A percentile compares a stretch with the other conserved stretches of the same genome.
phyloP scores from a whole-genome alignment of 2,329 filamentous ascomycete genomes.

The Clonostachys byssicola region DNA sequence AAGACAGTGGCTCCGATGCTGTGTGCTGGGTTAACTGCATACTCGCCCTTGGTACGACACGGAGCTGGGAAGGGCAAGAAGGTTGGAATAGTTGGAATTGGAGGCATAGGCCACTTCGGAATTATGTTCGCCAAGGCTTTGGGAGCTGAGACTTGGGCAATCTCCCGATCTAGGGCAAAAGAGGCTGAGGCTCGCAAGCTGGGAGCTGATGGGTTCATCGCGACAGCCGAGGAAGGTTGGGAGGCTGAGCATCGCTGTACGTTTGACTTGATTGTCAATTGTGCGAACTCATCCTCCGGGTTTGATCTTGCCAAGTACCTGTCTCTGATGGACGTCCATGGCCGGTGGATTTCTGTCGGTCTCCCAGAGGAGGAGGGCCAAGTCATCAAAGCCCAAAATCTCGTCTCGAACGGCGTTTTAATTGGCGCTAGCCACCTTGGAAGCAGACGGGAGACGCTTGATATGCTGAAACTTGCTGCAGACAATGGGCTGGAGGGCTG shows the following conservation, averaged over 20 bases:
- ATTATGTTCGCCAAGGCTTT: slow-evolving; percentile 62
- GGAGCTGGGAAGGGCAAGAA: slow-evolving; percentile 71
- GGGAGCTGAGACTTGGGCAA: slow-evolving; percentile 53
- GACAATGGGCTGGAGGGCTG: slow-evolving; percentile 47
- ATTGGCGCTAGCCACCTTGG: slow-evolving; percentile 36
- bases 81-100: slow-evolving; percentile 66
- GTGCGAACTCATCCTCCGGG: slow-evolving; percentile 35
- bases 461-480: slow-evolving; percentile 49
- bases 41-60: slow-evolving; percentile 69
- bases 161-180: slow-evolving; percentile 51
- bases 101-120: slow-evolving; percentile 65
- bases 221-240: slow-evolving; percentile 49
- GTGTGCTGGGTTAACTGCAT: slow-evolving; percentile 77
- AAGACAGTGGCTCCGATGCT: slow-evolving; percentile 71
- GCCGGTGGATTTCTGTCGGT: slow-evolving; percentile 50
- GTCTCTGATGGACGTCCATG: slow-evolving; percentile 48
- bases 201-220: slow-evolving; percentile 53
- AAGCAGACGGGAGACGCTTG: slow-evolving; percentile 42
- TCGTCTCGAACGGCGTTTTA: slow-evolving; percentile 49
- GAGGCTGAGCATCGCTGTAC: slow-evolving; percentile 44
- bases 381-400: slow-evolving; percentile 2
- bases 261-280: slow-evolving; percentile 66
- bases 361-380: slow-evolving; percentile 26
- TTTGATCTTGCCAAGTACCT: slow-evolving; percentile 63
- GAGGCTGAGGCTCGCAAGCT: slow-evolving; percentile 48